Base-by-base conservation (phyloP, 371 early-diverging fungal genomes). In the Ecytonucleospora hepatopenaei region DNA sequence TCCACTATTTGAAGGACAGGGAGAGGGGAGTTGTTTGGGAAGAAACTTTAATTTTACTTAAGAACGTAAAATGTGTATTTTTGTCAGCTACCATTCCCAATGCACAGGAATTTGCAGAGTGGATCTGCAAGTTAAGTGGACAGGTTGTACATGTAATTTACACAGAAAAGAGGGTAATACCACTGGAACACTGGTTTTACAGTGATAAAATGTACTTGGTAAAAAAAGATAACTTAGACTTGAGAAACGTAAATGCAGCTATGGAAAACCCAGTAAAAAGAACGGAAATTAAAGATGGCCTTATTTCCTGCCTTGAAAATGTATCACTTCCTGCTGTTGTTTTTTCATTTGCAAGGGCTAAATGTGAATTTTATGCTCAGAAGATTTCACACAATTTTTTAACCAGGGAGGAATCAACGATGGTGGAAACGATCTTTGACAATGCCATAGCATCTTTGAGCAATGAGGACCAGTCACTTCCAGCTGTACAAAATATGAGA, bases 21-120 rank as follows among this genome's bases (percentile, higher is more conserved):
- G 82, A 82, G 55, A 88, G 97, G 72, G 99, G 99, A 74, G 97
- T 98, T 16, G 96, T 98, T 0, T 99, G 99, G 99, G 99, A 99
- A 78, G 99, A 99, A 81, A 92, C 94, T 0, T 87, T 97, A 54
- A 94, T 97, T 78, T 78, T 99, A 69, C 76, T 96, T 49, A 95
- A 95, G 27, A 86, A 88, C 66, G 72, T 73, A 2, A 85, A 88
- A 64, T 89, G 87, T 79, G 93, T 96, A 8, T 97, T 99, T 75
- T 83, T 99, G 53, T 94, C 94, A 23, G 97, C 97, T 34, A 97
- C 97, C 16, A 96, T 99, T 73, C 99, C 99, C 21, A 99, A 99
- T 72, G 95, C 99, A 24, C 87, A 88, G 85, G 90, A 99, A 79
- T 99, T 99, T 84, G 95, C 96, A 8, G 88, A 92, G 79, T 99